Conservation (phyloP, 208 protist species). For the Leptomonas seymouri region DNA sequence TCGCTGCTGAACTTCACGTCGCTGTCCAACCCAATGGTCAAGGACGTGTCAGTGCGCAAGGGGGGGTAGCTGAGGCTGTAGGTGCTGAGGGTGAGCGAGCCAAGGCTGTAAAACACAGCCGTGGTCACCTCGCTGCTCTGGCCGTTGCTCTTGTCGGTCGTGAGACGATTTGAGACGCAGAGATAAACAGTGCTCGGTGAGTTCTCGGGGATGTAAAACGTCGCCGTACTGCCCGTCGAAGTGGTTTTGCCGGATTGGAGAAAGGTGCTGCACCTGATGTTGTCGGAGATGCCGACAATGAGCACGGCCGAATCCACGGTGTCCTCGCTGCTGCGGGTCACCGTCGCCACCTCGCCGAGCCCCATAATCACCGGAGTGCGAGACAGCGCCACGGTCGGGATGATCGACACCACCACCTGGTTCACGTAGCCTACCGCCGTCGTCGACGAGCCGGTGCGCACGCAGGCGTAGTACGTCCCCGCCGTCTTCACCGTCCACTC, state of each 20-base stretch:
- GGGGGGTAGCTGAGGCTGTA: conserved; percentile 58
- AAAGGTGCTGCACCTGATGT: conserved; percentile 32
- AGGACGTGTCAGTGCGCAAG: conserved; percentile 35
- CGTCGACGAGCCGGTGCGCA: conserved; percentile 25
- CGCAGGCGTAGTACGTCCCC: conserved; percentile 75
- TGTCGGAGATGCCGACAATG: conserved; percentile 53
- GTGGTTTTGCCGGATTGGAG: conserved; percentile 38
- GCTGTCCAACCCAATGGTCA: conserved; percentile 44
- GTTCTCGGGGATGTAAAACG: conserved; percentile 47
- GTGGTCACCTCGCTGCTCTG: conserved; percentile 22
- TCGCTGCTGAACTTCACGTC: conserved; percentile 35
- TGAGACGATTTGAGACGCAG: conserved; percentile 61
- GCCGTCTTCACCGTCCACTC: conserved; percentile 35
- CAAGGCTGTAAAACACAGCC: conserved; percentile 39
- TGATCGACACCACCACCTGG: conserved; percentile 41
- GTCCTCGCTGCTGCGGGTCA: conserved; percentile 38
- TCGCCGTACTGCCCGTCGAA: conserved; percentile 29
- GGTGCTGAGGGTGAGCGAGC: conserved; percentile 28
- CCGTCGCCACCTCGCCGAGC: conserved; percentile 41
- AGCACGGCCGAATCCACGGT: conserved; percentile 28
- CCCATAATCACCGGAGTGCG: conserved; percentile 45
- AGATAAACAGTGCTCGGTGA: conserved; percentile 33
- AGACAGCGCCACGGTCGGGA: conserved; percentile 39
- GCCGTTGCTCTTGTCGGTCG: conserved; percentile 12
- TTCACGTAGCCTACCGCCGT: conserved; percentile 37